phyloP scores from a whole-genome alignment of 257 asterid species.

The Ilex aquifolium region DNA sequence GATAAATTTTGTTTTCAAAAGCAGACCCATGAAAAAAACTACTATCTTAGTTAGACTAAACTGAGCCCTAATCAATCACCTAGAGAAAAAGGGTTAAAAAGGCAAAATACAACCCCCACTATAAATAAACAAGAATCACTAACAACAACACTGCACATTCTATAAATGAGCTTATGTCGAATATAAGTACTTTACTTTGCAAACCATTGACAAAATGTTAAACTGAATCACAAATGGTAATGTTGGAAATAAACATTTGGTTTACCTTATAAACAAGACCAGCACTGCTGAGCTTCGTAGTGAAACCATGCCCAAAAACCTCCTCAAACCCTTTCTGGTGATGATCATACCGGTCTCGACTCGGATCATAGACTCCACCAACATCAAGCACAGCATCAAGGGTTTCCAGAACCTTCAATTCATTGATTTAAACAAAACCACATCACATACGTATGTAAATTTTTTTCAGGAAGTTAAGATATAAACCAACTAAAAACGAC shows the following conservation, averaged over 20 bases:
- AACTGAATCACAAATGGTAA: neutral
- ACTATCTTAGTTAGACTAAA: neutral
- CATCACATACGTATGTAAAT: neutral
- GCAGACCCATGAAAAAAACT: conserved; percentile 1
- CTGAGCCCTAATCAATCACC: no score
- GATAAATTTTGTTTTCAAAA: neutral
- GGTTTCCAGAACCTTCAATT: conserved; percentile 57
- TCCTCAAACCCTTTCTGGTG: conserved; percentile 87
- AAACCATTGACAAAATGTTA: no score
- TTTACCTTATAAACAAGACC: conserved; percentile 89
- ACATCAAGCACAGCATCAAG: conserved; percentile 95
- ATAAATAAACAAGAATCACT: no score
- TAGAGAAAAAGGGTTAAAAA: no score
- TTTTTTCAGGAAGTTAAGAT: no score
- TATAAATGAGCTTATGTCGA: no score
- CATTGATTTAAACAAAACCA: conserved; percentile 53
- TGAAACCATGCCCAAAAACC: conserved; percentile 81
- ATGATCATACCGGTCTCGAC: conserved; percentile 68
- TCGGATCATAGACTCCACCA: conserved; percentile 79
- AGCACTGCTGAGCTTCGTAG: conserved; percentile 88
- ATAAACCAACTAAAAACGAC: no score
- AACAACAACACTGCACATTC: no score
- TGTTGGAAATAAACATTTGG: neutral
- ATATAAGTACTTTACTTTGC: no score
- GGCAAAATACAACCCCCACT: no score